These are phyloP conservation scores for Linanthus parryae DNA, from an alignment of 148 eudicot genomes.

Conservation along the genomic window DNA sequence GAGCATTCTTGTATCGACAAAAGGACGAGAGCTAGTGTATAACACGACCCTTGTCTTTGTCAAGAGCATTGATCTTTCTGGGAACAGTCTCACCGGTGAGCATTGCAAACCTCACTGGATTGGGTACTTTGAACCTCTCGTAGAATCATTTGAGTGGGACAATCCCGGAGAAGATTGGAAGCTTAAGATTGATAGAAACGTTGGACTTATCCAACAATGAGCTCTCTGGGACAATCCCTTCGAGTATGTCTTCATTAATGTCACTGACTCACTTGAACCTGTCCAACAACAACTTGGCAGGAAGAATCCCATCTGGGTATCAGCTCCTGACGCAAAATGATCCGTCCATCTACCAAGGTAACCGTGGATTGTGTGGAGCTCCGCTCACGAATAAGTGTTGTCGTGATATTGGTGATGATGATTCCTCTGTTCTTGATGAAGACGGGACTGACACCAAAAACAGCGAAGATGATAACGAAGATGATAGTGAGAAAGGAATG, in stretches of 20 bases:
- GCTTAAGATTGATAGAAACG: slow-evolving; percentile 14
- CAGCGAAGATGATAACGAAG: not conserved
- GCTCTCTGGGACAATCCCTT: slow-evolving; percentile 14
- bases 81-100: slow-evolving; percentile 20
- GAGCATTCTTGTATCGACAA: slow-evolving; percentile 5
- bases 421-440: not conserved
- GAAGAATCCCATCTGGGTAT: slow-evolving; percentile 15
- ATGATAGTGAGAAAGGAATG: too few relatives aligned
- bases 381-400: slow-evolving; percentile 3
- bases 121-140: slow-evolving; percentile 24
- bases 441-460: too few relatives aligned
- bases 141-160: slow-evolving; percentile 28
- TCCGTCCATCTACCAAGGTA: slow-evolving; percentile 15
- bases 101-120: slow-evolving; percentile 7
- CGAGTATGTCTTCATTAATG: slow-evolving; percentile 6
- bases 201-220: slow-evolving; percentile 30
- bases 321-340: slow-evolving; percentile 13
- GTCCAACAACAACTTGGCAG: slow-evolving; percentile 18
- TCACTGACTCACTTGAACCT: slow-evolving; percentile 15
- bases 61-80: slow-evolving; percentile 19
- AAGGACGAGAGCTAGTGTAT: slow-evolving; percentile 14
- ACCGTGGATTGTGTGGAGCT: slow-evolving; percentile 13
- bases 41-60: slow-evolving; percentile 5
- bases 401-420: not conserved
- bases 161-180: slow-evolving; percentile 23